Conservation (phyloP, 129 eudicot species). For the Arctium lappa region DNA sequence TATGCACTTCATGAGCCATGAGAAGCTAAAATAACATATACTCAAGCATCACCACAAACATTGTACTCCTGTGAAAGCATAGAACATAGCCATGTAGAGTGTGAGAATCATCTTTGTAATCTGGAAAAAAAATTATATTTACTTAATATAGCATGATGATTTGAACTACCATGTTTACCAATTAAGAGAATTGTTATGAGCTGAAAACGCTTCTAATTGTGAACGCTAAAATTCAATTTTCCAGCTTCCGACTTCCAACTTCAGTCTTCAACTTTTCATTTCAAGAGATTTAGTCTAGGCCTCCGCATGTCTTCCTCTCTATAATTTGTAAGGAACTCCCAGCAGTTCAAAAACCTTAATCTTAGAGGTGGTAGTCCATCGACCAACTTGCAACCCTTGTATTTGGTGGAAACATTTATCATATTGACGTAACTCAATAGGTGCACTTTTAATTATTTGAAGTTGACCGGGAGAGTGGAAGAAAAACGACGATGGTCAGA, state of each 20-base stretch:
- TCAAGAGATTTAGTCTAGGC: background rate
- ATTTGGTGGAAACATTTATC: background rate
- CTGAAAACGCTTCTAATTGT: background rate
- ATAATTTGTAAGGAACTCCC: background rate
- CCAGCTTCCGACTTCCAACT: background rate
- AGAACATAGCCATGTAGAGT: no score
- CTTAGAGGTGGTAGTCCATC: background rate
- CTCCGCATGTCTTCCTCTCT: background rate
- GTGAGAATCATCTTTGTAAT: no score
- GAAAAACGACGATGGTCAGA: slow-evolving; percentile 97
- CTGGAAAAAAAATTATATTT: no score
- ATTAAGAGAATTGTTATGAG: background rate
- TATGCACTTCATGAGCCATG: background rate
- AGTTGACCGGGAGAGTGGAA: slow-evolving; percentile 99
- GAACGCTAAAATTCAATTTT: background rate
- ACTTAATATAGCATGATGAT: background rate
- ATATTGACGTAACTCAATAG: background rate
- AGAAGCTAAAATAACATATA: background rate
- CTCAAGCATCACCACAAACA: background rate
- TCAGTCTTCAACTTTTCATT: background rate
- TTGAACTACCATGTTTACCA: background rate
- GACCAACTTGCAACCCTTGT: background rate
- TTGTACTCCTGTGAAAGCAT: background rate
- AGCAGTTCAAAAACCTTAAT: background rate
- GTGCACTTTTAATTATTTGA: slow-evolving; percentile 4